Base-by-base conservation (phyloP, 2,329 filamentous ascomycete species). In the Ophiostoma angusticollis region DNA sequence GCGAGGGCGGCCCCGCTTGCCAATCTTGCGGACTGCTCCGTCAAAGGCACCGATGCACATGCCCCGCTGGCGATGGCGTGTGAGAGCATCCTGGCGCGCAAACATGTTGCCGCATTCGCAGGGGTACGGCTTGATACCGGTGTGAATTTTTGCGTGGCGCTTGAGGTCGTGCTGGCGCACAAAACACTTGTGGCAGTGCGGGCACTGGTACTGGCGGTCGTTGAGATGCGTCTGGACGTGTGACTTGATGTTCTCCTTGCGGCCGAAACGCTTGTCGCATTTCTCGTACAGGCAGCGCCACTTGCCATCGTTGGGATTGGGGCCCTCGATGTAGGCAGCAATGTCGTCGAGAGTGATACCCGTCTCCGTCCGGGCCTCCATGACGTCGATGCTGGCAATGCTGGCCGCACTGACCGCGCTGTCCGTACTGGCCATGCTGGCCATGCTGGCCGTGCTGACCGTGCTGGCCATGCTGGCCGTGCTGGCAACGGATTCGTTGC, bases 221-320 rank as follows among this genome's bases (percentile, higher is more conserved):
- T 93, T 91, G 47, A 98, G 78, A 60, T 98, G 91, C 4, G 91
- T 98, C 61, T 98, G 91, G 12, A 98, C 84, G 58, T 98, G 91
- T 1, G 87, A 93, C 58, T 94, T 93, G 66, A 96, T 95, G 62
- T 98, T 96, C 59, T 98, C 91, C 58, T 95, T 93, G 50, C 91
- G 77, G n/a, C 87, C 89, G 55, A 98, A 96, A 38, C 78, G 75
- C 59, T 94, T 93, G 50, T 78, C 74, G 59, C 91, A 98, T 21
- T 78, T 78, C 8, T 60, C 69, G 41, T 64, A 87, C n/a, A 74
- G 60, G 55, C 83, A 91, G 6, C 78, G 66, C 80, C 81, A 91
- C 59, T 85, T 86, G 50, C 79, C 78, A 49, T 86, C 81, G n/a
- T 59, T 56, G 3, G 75, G 65, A 50, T 84, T 80, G 0, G 82